phyloP scores from a whole-genome alignment of 106 monocot genomes.

The Cymbidium sinense region DNA sequence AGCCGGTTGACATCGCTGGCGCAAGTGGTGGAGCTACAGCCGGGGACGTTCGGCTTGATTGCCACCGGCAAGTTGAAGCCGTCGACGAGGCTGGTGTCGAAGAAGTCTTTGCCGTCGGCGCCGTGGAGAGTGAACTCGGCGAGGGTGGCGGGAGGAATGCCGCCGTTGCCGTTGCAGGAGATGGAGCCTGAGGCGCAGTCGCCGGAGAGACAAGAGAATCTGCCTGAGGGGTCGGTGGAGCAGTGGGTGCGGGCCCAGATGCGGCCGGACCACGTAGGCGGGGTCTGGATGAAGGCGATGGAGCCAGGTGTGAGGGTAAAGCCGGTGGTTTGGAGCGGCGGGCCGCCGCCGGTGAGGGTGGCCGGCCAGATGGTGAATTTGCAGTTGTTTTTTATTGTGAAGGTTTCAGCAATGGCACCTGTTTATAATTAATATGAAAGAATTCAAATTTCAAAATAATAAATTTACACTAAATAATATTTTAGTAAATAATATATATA shows the following conservation, averaged over 20 bases:
- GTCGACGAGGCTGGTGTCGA: slow-evolving; percentile 42
- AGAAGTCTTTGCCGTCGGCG: slow-evolving; percentile 29
- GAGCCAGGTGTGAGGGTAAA: slow-evolving; percentile 19
- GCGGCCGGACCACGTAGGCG: slow-evolving; percentile 28
- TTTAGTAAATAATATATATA: not conserved
- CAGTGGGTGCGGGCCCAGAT: slow-evolving; percentile 35
- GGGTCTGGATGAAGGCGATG: not conserved
- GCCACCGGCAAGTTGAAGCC: slow-evolving; percentile 46
- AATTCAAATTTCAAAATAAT: not conserved
- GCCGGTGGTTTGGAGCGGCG: slow-evolving; percentile 20
- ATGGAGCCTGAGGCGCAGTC: slow-evolving; percentile 19
- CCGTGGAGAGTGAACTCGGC: slow-evolving; percentile 40
- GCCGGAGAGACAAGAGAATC: slow-evolving; percentile 25
- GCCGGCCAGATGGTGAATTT: slow-evolving; percentile 35
- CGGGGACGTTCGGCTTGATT: not conserved
- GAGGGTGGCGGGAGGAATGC: slow-evolving; percentile 21
- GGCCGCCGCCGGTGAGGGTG: slow-evolving; percentile 13
- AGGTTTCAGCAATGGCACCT: slow-evolving; percentile 11
- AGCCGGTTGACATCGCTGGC: slow-evolving; percentile 19
- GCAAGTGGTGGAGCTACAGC: slow-evolving; percentile 24
- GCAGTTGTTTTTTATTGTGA: slow-evolving; percentile 38
- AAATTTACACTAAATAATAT: too few species aligned
- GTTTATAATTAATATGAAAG: not conserved
- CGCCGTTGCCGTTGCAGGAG: slow-evolving; percentile 28
- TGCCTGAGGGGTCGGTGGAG: slow-evolving; percentile 22